Percentiles rank a stretch among this genome's conserved stretches.
Evolutionary conservation across 345 rosid species (phyloP).

Genomic region (Lepidium didymum): DNA sequence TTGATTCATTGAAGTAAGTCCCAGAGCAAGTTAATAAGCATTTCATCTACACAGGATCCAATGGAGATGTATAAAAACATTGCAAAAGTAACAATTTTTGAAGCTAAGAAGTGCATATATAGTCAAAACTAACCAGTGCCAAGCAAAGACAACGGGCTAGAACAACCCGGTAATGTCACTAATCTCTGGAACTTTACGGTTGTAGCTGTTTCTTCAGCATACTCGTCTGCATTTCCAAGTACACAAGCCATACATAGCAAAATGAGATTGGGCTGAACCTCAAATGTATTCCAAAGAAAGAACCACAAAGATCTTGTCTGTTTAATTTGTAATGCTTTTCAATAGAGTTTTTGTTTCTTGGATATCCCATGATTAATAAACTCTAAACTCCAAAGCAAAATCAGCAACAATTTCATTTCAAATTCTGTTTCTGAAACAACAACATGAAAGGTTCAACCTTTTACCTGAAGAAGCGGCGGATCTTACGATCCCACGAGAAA

Average conservation of each 20-base stretch:
- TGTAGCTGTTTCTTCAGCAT: conserved; percentile 55
- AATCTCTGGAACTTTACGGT: conserved; percentile 57
- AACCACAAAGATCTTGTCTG: background rate
- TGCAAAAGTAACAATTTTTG: background rate
- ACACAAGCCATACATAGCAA: conserved; percentile 20
- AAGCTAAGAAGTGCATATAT: background rate
- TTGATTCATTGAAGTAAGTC: background rate
- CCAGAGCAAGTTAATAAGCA: background rate
- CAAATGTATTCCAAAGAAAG: background rate
- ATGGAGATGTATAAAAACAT: background rate
- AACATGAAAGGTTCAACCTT: background rate
- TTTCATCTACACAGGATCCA: background rate
- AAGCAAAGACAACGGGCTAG: conserved; percentile 47
- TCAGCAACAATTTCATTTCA: background rate
- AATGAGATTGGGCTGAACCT: background rate
- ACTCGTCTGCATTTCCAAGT: conserved; percentile 48
- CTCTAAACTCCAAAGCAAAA: background rate
- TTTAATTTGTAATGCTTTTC: background rate
- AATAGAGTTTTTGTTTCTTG: background rate
- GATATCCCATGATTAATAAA: background rate
- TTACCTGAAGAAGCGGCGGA: conserved; percentile 48
- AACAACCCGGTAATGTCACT: conserved; percentile 60
- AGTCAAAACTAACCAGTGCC: conserved; percentile 60
- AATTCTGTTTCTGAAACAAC: background rate
- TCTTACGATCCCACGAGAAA: conserved; percentile 20